Percentiles rank a stretch among this genome's conserved stretches.
These are phyloP conservation scores for Capronia americana DNA, from an alignment of 2,329 filamentous ascomycete species.

Conservation along the genomic window DNA sequence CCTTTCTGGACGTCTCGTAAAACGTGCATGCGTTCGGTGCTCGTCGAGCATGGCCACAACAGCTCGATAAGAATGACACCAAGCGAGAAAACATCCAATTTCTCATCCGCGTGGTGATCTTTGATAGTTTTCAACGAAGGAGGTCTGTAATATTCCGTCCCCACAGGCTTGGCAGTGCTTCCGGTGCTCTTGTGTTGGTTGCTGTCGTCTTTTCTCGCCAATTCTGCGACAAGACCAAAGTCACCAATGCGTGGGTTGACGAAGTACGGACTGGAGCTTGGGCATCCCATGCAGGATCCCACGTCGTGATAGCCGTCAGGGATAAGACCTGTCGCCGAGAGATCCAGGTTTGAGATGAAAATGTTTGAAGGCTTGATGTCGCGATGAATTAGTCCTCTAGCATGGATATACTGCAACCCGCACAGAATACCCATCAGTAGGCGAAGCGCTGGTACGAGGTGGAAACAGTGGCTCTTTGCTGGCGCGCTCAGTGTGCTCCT, in stretches of 20 bases:
- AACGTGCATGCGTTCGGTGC: constrained; percentile 55
- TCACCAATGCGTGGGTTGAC: constrained; percentile 70
- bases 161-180: constrained; percentile 55
- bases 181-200: background rate
- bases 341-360: constrained; percentile 61
- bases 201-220: constrained; percentile 33
- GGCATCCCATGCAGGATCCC: constrained; percentile 34
- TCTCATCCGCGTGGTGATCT: constrained; percentile 50
- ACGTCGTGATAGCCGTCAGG: constrained; percentile 55
- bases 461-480: constrained; percentile 65
- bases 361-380: constrained; percentile 74
- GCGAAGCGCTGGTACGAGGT: constrained; percentile 61
- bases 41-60: constrained; percentile 60
- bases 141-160: constrained; percentile 69
- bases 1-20: constrained; percentile 47
- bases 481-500: constrained; percentile 19
- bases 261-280: constrained; percentile 46
- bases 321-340: constrained; percentile 44
- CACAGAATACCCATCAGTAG: constrained; percentile 66
- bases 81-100: constrained; percentile 53
- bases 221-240: constrained; percentile 68
- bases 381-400: constrained; percentile 66
- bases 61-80: constrained; percentile 62
- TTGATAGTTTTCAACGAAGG: constrained; percentile 39
- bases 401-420: constrained; percentile 70